phyloP scores from a whole-genome alignment of 495 filamentous ascomycete species.

The Jackrogersella multiformis region DNA sequence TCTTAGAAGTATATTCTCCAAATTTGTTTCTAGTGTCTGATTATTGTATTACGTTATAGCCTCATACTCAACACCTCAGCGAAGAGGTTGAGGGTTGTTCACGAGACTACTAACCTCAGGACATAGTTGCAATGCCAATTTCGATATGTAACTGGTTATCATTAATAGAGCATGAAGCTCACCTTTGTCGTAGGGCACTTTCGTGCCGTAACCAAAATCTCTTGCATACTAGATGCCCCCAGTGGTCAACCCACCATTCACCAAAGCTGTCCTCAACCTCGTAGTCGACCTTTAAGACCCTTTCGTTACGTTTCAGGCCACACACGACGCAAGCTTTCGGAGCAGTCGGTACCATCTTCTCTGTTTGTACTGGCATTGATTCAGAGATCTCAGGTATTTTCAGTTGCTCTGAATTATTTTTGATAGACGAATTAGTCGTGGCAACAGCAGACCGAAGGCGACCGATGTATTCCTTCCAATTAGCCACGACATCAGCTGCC shows the following conservation, averaged over 20 bases:
- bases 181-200: conserved; percentile 70
- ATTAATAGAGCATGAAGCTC: conserved; percentile 34
- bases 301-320: conserved; percentile 85
- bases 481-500: conserved; percentile 75
- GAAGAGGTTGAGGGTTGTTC: background rate
- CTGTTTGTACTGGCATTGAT: conserved; percentile 66
- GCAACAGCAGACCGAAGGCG: conserved; percentile 67
- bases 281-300: conserved; percentile 76
- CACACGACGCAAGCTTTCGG: conserved; percentile 86
- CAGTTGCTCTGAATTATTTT: conserved; percentile 42
- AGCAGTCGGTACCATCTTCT: conserved; percentile 73
- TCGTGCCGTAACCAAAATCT: conserved; percentile 86
- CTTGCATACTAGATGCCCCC: conserved; percentile 82
- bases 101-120: background rate
- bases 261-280: conserved; percentile 88
- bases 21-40: background rate
- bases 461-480: conserved; percentile 77
- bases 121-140: background rate
- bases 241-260: conserved; percentile 95
- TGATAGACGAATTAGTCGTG: conserved; percentile 55
- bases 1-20: background rate
- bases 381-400: conserved; percentile 75
- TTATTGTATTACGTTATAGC: conserved; percentile 9
- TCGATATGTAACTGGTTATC: conserved; percentile 5
- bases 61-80: background rate